These are phyloP conservation scores for Claviceps humidiphila DNA, from an alignment of 2,329 filamentous ascomycete genomes.

Conservation along the genomic window DNA sequence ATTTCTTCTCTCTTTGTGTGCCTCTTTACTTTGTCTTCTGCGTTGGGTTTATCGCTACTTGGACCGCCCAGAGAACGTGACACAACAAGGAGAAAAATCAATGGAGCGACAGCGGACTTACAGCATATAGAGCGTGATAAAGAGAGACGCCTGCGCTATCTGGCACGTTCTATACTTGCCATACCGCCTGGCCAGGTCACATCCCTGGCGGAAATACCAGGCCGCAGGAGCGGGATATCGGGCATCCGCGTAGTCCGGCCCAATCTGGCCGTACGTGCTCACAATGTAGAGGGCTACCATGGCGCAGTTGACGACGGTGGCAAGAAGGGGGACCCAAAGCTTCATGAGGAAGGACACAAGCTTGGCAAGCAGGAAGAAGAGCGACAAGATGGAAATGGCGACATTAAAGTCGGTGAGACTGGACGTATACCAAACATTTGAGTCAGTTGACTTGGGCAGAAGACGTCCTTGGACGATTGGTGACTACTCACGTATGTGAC, in stretches of 20 bases:
- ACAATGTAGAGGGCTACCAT: slow-evolving; percentile 50
- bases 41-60: not conserved
- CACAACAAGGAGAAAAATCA: not conserved
- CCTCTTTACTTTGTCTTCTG: too few species aligned
- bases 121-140: slow-evolving; percentile 53
- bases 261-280: slow-evolving; percentile 57
- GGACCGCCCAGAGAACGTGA: not conserved
- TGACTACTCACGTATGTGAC: slow-evolving; percentile 51
- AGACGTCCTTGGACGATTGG: not conserved
- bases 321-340: slow-evolving; percentile 54
- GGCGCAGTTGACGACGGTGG: slow-evolving; percentile 40
- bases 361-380: slow-evolving; percentile 64
- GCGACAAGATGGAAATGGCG: slow-evolving; percentile 59
- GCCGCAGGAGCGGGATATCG: slow-evolving; percentile 46
- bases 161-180: slow-evolving; percentile 45
- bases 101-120: slow-evolving; percentile 27
- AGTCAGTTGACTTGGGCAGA: not conserved
- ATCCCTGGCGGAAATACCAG: slow-evolving; percentile 66
- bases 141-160: slow-evolving; percentile 56
- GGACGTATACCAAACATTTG: not conserved
- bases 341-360: slow-evolving; percentile 57
- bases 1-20: too few species aligned
- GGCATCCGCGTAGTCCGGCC: slow-evolving; percentile 58
- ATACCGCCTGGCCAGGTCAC: slow-evolving; percentile 43
- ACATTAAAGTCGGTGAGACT: slow-evolving; percentile 67